Evolutionary conservation across 2,329 filamentous ascomycete genomes (phyloP), one percentile per base, ranked within the genome.

Genomic region (Tolypocladium ophioglossoides): DNA sequence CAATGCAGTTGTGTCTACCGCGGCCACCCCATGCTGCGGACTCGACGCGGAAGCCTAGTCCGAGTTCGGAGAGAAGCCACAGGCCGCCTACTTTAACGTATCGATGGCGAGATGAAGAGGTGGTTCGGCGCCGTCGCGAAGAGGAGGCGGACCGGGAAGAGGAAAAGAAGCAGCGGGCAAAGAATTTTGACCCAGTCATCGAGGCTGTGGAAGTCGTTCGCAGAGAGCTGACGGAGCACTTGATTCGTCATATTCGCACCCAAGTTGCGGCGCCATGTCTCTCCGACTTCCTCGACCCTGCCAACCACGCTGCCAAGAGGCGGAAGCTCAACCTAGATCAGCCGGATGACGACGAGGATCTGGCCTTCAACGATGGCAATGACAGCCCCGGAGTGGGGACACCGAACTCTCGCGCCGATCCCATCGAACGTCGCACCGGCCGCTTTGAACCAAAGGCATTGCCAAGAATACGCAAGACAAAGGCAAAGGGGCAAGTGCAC

Each of bases 191-290:
- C 68, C 92, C 94, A n/a, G 89, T 92, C 5, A 74, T 78, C 50
- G 92, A 95, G 65, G 92, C 94, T 37, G 77, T 91, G 40, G 84
- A 91, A 57, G 80, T 88, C 47, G 80, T 96, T 52, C 82, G 86
- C 52, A 82, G 83, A 52, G 91, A 97, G 68, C 76, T 99, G 66
- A 85, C 83, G 56, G 88, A 95, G 66, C 94, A 95, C 68, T 75
- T 99, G 38, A 83, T 97, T 58, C 83, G 87, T 59, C 91, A 96
- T 67, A 88, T 97, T 64, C 91, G 91, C 62, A 87, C 86, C 47
- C 87, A 92, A 62, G 84, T 97, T 50, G 91, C 89, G 10, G 88
- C 86, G 8, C 90, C 91, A 3, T 80, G 84, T 46, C 77, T 99
- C 39, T 87, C 89, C 61, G 82, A 90, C 44, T 91, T 86, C 64